phyloP scores from a whole-genome alignment of 73 alveolate genomes.

The Paramecium biaurelia region DNA sequence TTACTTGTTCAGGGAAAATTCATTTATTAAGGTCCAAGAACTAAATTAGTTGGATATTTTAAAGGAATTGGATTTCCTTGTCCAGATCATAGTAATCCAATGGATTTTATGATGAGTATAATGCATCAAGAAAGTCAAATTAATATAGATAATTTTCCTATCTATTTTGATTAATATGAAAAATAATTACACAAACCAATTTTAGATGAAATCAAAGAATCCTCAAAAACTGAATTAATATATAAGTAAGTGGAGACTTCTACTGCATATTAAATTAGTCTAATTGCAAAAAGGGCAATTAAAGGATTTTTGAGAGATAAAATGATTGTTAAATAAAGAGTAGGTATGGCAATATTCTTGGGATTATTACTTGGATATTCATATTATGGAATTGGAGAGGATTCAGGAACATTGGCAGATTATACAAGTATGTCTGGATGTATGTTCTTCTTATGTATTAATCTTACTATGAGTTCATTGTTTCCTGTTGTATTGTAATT shows the following conservation, averaged over 20 bases:
- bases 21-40: conserved; percentile 68
- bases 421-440: conserved; percentile 27
- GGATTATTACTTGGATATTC: conserved; percentile 8
- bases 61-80: conserved; percentile 67
- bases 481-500: conserved; percentile 45
- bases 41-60: conserved; percentile 72
- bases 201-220: background rate
- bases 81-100: conserved; percentile 80
- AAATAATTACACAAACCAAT: background rate
- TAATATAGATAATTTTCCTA: conserved; percentile 15
- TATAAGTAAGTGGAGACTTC: conserved; percentile 9
- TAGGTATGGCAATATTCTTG: conserved; percentile 13
- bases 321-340: background rate
- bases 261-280: background rate
- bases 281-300: background rate
- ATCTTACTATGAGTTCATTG: conserved; percentile 14
- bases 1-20: conserved; percentile 68
- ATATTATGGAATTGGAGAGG: background rate
- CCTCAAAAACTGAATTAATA: background rate
- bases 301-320: conserved; percentile 24
- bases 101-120: conserved; percentile 75
- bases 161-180: conserved; percentile 5
- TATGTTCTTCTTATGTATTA: conserved; percentile 14
- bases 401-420: background rate
- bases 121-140: conserved; percentile 42